Evolutionary conservation across 1,284 basidiomycete genomes (phyloP).

Genomic region (Cutaneotrichosporon cutaneum): DNA sequence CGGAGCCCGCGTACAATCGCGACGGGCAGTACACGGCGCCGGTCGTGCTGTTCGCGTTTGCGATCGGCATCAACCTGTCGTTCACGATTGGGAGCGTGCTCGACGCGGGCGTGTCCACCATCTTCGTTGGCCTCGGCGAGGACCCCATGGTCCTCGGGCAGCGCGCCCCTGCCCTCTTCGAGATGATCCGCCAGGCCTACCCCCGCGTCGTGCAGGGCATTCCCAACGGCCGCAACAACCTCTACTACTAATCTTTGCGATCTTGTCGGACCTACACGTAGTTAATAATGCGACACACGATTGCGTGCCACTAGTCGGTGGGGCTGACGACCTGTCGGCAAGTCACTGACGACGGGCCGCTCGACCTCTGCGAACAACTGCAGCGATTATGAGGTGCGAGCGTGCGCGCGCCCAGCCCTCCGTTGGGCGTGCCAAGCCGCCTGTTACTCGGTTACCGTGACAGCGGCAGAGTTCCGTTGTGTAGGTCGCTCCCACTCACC

Average conservation of each 20-base stretch:
- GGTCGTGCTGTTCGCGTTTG: constrained; percentile 72
- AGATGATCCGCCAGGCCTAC: constrained; percentile 51
- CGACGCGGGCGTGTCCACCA: constrained; percentile 69
- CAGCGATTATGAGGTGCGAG: too few relatives aligned
- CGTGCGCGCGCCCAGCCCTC: too few relatives aligned
- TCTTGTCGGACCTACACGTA: not conserved
- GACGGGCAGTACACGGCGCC: constrained; percentile 74
- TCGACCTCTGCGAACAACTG: too few relatives aligned
- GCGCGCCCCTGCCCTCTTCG: constrained; percentile 65
- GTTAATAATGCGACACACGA: constrained; percentile 2
- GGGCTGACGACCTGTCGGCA: not conserved
- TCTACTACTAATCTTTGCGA: not conserved
- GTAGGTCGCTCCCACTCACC: too few relatives aligned
- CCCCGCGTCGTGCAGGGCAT: constrained; percentile 52
- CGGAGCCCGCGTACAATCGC: constrained; percentile 68
- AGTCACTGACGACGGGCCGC: not conserved
- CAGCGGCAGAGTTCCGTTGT: too few relatives aligned
- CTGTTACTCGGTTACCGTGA: too few relatives aligned
- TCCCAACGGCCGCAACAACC: constrained; percentile 10
- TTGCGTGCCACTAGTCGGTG: not conserved
- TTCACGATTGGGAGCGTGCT: constrained; percentile 40
- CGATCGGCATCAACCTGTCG: constrained; percentile 65
- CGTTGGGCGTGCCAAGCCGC: too few relatives aligned
- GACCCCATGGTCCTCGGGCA: constrained; percentile 69
- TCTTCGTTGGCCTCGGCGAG: constrained; percentile 79